These are phyloP conservation scores for Lepraria neglecta DNA, from an alignment of 495 filamentous ascomycete species.

Conservation along the genomic window DNA sequence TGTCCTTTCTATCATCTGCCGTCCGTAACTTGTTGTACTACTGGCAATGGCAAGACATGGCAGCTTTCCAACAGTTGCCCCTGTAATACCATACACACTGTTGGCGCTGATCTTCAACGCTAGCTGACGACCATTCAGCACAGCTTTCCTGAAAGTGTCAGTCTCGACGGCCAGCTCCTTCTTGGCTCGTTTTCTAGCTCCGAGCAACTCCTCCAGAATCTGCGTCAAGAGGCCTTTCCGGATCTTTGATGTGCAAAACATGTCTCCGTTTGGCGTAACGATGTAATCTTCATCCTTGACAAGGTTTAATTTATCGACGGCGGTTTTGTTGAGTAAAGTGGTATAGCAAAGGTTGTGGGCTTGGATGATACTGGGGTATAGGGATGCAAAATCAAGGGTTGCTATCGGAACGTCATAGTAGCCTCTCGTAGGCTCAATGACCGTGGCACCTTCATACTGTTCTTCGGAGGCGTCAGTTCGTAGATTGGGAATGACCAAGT, in stretches of 20 bases:
- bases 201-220: slow-evolving; percentile 87
- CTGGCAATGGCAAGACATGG: slow-evolving; percentile 93
- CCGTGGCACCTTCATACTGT: slow-evolving; percentile 95
- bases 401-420: slow-evolving; percentile 94
- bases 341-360: slow-evolving; percentile 99
- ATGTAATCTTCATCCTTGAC: slow-evolving; percentile 92
- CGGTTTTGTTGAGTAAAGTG: slow-evolving; percentile 76
- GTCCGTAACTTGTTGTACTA: slow-evolving; percentile 90
- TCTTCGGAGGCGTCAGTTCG: slow-evolving; percentile 59
- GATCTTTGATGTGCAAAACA: slow-evolving; percentile 81
- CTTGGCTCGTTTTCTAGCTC: slow-evolving; percentile 88
- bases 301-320: slow-evolving; percentile 63
- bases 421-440: slow-evolving; percentile 88
- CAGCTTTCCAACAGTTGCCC: slow-evolving; percentile 90
- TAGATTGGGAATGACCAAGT: slow-evolving; percentile 86
- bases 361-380: slow-evolving; percentile 98
- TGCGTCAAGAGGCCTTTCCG: slow-evolving; percentile 90
- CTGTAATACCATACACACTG: slow-evolving; percentile 95
- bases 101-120: slow-evolving; percentile 97
- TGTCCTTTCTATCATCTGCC: slow-evolving; percentile 97
- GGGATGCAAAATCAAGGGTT: slow-evolving; percentile 95
- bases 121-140: slow-evolving; percentile 93
- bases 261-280: slow-evolving; percentile 85
- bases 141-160: slow-evolving; percentile 94
- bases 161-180: slow-evolving; percentile 85